phyloP scores from a whole-genome alignment of 1,139 yeast species.

The Geotrichum europaeum region DNA sequence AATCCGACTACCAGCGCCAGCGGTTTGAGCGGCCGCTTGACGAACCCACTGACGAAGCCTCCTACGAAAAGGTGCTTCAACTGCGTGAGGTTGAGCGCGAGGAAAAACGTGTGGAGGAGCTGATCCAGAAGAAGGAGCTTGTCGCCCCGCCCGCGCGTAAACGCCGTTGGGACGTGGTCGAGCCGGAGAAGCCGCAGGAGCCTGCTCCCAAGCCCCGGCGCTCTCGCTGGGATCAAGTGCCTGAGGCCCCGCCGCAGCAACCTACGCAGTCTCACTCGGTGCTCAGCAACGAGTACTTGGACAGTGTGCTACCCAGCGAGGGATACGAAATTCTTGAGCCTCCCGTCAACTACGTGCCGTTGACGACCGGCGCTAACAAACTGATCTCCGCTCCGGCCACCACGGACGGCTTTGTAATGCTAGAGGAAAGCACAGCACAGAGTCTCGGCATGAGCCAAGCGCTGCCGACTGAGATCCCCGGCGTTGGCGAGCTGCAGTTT shows the following conservation, averaged over 20 bases:
- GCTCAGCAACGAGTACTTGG: slow-evolving; percentile 46
- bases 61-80: slow-evolving; percentile 30
- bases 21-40: slow-evolving; percentile 37
- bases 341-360: slow-evolving; percentile 46
- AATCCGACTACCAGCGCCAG: slow-evolving; percentile 41
- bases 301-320: slow-evolving; percentile 46
- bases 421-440: slow-evolving; percentile 29
- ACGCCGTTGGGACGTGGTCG: slow-evolving; percentile 19
- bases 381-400: slow-evolving; percentile 37
- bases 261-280: slow-evolving; percentile 41
- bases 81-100: slow-evolving; percentile 33
- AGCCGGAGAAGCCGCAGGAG: slow-evolving; percentile 16
- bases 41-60: slow-evolving; percentile 22
- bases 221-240: slow-evolving; percentile 24
- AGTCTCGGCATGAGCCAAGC: slow-evolving; percentile 28
- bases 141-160: slow-evolving; percentile 20
- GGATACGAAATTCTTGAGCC: slow-evolving; percentile 47
- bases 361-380: slow-evolving; percentile 15
- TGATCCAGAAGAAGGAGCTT: slow-evolving; percentile 26
- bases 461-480: slow-evolving; percentile 56
- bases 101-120: slow-evolving; percentile 29
- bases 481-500: slow-evolving; percentile 54
- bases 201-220: slow-evolving; percentile 17
- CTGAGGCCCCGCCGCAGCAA: slow-evolving; percentile 22
- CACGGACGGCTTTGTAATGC: slow-evolving; percentile 33